A percentile compares a stretch with the other conserved stretches of the same genome.
These are phyloP conservation scores for Pseudonectria foliicola DNA, from an alignment of 2,329 filamentous ascomycete genomes.

Conservation along the genomic window DNA sequence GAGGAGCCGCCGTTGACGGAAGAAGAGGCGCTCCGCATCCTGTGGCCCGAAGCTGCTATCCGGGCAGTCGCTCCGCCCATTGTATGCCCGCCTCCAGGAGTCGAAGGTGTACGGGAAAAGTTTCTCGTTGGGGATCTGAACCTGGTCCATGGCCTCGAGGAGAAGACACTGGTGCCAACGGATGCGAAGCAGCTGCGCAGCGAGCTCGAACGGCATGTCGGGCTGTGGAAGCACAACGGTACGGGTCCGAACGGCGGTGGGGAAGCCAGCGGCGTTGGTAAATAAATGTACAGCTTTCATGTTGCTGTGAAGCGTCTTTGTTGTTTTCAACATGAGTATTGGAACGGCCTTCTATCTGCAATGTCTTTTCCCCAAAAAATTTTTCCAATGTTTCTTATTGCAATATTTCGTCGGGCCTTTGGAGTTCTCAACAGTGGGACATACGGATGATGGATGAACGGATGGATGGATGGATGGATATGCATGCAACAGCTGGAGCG, in stretches of 20 bases:
- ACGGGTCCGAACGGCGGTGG: constrained; percentile 2
- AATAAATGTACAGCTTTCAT: constrained; percentile 9
- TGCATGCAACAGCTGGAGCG: too few relatives aligned
- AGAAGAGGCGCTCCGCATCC: constrained; percentile 32
- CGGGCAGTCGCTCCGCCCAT: constrained; percentile 8
- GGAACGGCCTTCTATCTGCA: too few relatives aligned
- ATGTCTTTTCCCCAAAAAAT: too few relatives aligned
- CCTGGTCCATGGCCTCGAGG: constrained; percentile 26
- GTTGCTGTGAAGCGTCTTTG: neutral
- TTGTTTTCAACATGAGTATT: too few relatives aligned
- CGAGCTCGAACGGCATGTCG: constrained; percentile 24
- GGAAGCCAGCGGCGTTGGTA: constrained; percentile 3
- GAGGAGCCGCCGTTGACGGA: constrained; percentile 31
- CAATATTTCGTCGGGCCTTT: too few relatives aligned
- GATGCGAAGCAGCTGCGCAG: constrained; percentile 30
- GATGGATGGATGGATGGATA: too few relatives aligned
- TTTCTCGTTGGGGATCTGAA: constrained; percentile 30
- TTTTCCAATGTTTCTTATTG: too few relatives aligned
- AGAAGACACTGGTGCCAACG: constrained; percentile 30
- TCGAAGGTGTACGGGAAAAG: constrained; percentile 32
- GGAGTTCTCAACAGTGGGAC: too few relatives aligned
- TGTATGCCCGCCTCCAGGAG: constrained; percentile 5
- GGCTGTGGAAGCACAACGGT: constrained; percentile 16
- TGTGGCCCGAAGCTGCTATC: constrained; percentile 30
- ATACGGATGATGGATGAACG: neutral